Evolutionary conservation across 2,329 filamentous ascomycete species (phyloP).

Genomic region (Ascochyta rabiei): DNA sequence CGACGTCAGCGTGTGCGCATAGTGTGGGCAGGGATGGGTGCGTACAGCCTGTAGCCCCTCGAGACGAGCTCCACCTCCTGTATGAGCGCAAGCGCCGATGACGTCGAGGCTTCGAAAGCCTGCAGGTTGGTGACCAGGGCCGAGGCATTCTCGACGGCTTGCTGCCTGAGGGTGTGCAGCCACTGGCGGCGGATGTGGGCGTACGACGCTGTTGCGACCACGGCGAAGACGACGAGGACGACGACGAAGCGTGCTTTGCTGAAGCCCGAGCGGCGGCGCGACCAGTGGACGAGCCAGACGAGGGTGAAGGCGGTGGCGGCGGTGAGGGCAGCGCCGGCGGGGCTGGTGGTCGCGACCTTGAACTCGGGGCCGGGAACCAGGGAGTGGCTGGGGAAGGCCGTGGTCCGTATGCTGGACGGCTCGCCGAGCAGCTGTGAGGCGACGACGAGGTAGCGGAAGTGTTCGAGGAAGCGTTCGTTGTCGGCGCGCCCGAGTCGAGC

Average conservation of each 20-base stretch:
- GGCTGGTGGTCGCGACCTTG: constrained; percentile 58
- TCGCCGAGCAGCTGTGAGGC: constrained; percentile 86
- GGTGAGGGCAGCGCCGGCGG: constrained; percentile 70
- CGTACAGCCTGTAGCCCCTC: constrained; percentile 82
- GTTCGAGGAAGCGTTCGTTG: constrained; percentile 84
- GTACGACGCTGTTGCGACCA: constrained; percentile 66
- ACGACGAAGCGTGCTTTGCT: constrained; percentile 62
- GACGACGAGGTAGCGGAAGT: constrained; percentile 91
- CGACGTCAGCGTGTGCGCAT: not conserved
- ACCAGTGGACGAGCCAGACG: constrained; percentile 75
- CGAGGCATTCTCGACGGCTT: constrained; percentile 72
- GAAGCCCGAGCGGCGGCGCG: constrained; percentile 58
- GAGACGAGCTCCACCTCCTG: constrained; percentile 97
- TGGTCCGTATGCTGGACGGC: constrained; percentile 48
- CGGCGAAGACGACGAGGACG: constrained; percentile 57
- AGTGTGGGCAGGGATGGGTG: constrained; percentile 12
- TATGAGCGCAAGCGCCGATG: constrained; percentile 78
- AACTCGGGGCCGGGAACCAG: constrained; percentile 38
- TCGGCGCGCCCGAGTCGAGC: constrained; percentile 76
- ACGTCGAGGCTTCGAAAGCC: constrained; percentile 77
- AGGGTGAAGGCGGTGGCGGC: constrained; percentile 66
- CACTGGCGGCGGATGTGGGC: constrained; percentile 78
- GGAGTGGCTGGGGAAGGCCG: constrained; percentile 37
- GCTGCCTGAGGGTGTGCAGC: constrained; percentile 77
- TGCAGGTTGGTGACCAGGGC: constrained; percentile 76